Conservation (phyloP, 179 eudicot genomes). For the Drosera spatulata region DNA sequence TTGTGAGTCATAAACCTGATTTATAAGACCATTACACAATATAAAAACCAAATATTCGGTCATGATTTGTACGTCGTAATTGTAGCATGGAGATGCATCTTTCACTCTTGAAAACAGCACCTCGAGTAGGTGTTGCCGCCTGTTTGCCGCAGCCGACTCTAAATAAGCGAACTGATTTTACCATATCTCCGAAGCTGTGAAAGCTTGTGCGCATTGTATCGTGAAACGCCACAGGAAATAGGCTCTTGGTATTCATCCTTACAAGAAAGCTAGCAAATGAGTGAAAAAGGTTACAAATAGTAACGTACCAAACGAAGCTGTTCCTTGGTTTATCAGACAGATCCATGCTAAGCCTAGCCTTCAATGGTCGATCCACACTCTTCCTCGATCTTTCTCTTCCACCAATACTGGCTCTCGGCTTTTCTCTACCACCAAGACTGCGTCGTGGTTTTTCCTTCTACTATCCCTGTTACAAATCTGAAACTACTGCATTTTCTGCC, state of each 20-base stretch:
- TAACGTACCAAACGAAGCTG: slow-evolving; percentile 31
- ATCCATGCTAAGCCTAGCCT: slow-evolving; percentile 12
- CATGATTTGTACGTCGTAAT: background rate
- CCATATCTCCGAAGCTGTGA: slow-evolving; percentile 29
- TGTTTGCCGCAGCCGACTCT: slow-evolving; percentile 29
- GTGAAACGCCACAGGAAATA: background rate
- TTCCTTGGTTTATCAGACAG: slow-evolving; percentile 20
- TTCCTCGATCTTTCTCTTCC: slow-evolving; percentile 14
- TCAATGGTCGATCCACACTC: slow-evolving; percentile 18
- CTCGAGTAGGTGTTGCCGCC: slow-evolving; percentile 5
- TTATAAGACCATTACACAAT: too few relatives aligned
- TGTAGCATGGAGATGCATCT: background rate
- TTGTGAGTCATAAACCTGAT: too few relatives aligned
- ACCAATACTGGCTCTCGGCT: slow-evolving; percentile 4
- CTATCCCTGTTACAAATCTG: slow-evolving; percentile 8
- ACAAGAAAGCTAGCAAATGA: background rate
- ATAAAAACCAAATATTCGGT: too few relatives aligned
- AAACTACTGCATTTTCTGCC: background rate
- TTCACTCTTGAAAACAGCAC: background rate
- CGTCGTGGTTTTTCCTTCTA: slow-evolving; percentile 11
- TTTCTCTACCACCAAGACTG: slow-evolving; percentile 16
- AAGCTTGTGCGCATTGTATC: background rate
- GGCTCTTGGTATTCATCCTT: background rate
- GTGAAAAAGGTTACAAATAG: background rate
- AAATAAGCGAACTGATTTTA: slow-evolving; percentile 26